Base-by-base conservation (phyloP, 2,329 filamentous ascomycete genomes). In the Arthrobotrys conoides region DNA sequence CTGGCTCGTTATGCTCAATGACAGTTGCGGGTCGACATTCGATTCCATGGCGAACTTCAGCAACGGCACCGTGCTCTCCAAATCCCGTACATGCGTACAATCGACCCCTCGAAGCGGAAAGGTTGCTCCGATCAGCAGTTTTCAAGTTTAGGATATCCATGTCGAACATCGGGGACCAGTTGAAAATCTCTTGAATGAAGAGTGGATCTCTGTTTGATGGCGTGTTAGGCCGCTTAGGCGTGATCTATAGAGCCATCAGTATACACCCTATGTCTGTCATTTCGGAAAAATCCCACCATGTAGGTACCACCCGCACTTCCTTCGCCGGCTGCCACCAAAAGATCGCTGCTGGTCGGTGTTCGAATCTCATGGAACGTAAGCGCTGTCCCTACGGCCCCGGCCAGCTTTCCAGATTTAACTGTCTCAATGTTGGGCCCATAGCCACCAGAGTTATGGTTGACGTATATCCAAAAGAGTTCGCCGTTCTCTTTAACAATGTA, bases 401-500 rank as follows among this genome's bases (percentile, higher is more conserved):
- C 87, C 80, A 79, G 24, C 36, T 63, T 73, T 16, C 69, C 76
- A 10, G 68, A 73, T 30, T 67, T 36, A 2, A 79, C 69, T 9
- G 69, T 72, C 63, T 79, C 69, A 30, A 72, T 49, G 9, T 46
- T 49, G 1, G 76, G 76, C 12, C 70, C 68, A 18, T 69, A 73
- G 22, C 49, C 55, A n/a, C 55, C 20, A 22, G 63, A 51, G 4
- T 27, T 73, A 27, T 67, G 57, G 20, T 79, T 73, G 20, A 79
- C 46, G 24, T 79, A 77, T 20, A 77, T 71, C 73, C 73, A 92
- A 68, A 91, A 88, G 9, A 97, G 88, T 61, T 91, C 86, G 2
- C 96, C 96, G 83, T 98, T 95, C 84, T 98, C 95, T 69, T 94
- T 90, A 10, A 92, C 92, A 16, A 99, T 86, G 82, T 96, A 97